Evolutionary conservation across 148 eudicot genomes (phyloP), one percentile per base, ranked within the genome.

Genomic region (Selenicereus undatus): DNA sequence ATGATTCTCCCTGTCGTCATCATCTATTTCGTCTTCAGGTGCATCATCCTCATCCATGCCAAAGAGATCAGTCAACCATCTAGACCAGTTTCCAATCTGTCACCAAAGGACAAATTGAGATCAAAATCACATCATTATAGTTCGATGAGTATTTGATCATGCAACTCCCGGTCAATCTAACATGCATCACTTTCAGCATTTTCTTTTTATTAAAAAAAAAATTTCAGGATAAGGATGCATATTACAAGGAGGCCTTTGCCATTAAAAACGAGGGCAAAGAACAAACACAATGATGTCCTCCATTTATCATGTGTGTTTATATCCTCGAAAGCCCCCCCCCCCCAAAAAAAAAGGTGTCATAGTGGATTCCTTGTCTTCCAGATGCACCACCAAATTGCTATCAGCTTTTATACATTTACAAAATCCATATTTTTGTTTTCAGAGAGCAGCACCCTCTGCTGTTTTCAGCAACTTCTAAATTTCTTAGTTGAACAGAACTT

Each of bases 51-150:
- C 98, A 81, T 88, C 88, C 75, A 92, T 86, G 72, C 91, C 98
- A 76, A 89, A 96, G n/a, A 90, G 92, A 74, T 94, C 97, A 26
- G 89, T 86, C 52, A 96, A 89, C 92, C 92, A 91, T 83, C 98
- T 92, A 60, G 94, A 92, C 99, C 99, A 96, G 87, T 91, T 94
- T 79, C 99, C 99, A 79, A 96, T 88, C 99, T 96, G 93, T 84
- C 52, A 74, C 71, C 58, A 64, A 75, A 76, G 18, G 35, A 8
- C 3, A 29, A 54, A 58, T 30, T 39, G 43, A 74, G 75, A 52
- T 52, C 20, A 21, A 30, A 75, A 3, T 20, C 22, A 18, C n/a
- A 30, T 64, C 13, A 64, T 39, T 39, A 24, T 0, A 24, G 30
- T 64, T 64, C 12, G 10, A 64, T 24, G 69, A 24, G 27, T 64